phyloP scores from a whole-genome alignment of 345 rosid genomes.

The Camelina neglecta region DNA sequence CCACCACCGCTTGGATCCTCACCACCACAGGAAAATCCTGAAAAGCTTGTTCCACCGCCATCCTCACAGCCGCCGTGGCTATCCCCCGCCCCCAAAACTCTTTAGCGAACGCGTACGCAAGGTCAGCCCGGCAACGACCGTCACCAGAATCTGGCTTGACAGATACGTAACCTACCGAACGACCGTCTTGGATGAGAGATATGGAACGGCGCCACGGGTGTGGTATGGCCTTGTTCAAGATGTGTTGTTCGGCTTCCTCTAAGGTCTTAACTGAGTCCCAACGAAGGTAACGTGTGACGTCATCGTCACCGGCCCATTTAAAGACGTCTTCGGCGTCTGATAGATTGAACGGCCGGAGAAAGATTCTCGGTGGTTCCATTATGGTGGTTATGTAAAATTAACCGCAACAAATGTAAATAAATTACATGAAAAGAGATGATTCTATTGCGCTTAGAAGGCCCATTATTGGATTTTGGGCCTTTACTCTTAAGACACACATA shows the following conservation, averaged over 20 bases:
- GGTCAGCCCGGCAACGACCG: slow-evolving; percentile 11
- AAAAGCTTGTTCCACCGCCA: slow-evolving; percentile 24
- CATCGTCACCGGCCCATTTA: slow-evolving; percentile 39
- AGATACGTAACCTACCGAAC: slow-evolving; percentile 32
- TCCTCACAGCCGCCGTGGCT: slow-evolving; percentile 37
- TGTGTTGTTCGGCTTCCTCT: slow-evolving; percentile 36
- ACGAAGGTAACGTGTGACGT: slow-evolving; percentile 38
- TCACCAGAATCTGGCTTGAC: slow-evolving; percentile 27
- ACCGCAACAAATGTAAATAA: too few relatives aligned
- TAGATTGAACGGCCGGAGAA: slow-evolving; percentile 26
- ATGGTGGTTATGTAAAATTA: too few relatives aligned
- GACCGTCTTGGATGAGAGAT: slow-evolving; percentile 21
- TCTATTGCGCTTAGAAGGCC: background rate
- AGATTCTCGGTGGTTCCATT: slow-evolving; percentile 25
- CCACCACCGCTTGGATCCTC: slow-evolving; percentile 67
- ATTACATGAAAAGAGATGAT: background rate
- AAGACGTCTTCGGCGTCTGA: slow-evolving; percentile 34
- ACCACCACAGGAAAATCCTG: slow-evolving; percentile 40
- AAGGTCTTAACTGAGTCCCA: slow-evolving; percentile 30
- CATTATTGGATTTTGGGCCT: background rate
- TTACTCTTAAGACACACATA: background rate
- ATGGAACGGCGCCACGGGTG: slow-evolving; percentile 39
- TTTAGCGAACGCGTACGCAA: slow-evolving; percentile 18
- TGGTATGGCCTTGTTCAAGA: slow-evolving; percentile 34
- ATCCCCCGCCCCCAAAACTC: slow-evolving; percentile 38